Evolutionary conservation across 2,329 filamentous ascomycete species (phyloP), one percentile per base, ranked within the genome.

Genomic region (Phoma sp.): DNA sequence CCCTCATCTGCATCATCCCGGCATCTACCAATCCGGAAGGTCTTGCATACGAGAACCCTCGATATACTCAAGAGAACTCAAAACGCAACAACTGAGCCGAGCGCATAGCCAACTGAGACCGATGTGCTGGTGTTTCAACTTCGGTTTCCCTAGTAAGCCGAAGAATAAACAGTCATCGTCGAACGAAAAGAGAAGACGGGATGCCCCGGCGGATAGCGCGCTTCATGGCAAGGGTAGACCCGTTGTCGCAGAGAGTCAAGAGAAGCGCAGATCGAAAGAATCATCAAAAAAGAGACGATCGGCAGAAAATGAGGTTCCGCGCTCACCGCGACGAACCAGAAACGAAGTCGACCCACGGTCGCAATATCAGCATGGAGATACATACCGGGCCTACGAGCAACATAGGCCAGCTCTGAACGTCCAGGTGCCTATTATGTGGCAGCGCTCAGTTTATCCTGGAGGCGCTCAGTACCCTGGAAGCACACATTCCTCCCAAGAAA

Each of bases 91-190:
- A 43, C 51, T 58, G 42, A 54, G 66, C 67, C 57, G 42, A 54
- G 66, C 67, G 65, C 66, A 65, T 66, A 67, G 61, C 62, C 57
- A 65, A 60, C 58, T 57, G 51, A 61, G 59, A 53, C 47, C 65
- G 56, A 74, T 74, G 72, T 74, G 72, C 62, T 74, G 71, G 66
- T 69, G 67, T 59, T 73, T 71, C 57, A 66, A 64, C 42, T 74
- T 73, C 52, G 65, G 66, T 47, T 52, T 65, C 51, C 64, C 68
- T 37, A 64, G 59, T 53, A 67, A 57, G 51, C 68, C 69, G 57
- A 73, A 72, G 59, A 67, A 47, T 43, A 72, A 66, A 45, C 60
- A 32, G 43, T 57, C 60, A 39, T 68, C 71, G 47, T 62, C 64
- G 37, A 47, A 47, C 9, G 64, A 69, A 49, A 69, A 72, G 50